Percentiles rank a stretch among this genome's conserved stretches.
Evolutionary conservation across 2,329 filamentous ascomycete genomes (phyloP).

Genomic region (Albifimbria verrucaria): DNA sequence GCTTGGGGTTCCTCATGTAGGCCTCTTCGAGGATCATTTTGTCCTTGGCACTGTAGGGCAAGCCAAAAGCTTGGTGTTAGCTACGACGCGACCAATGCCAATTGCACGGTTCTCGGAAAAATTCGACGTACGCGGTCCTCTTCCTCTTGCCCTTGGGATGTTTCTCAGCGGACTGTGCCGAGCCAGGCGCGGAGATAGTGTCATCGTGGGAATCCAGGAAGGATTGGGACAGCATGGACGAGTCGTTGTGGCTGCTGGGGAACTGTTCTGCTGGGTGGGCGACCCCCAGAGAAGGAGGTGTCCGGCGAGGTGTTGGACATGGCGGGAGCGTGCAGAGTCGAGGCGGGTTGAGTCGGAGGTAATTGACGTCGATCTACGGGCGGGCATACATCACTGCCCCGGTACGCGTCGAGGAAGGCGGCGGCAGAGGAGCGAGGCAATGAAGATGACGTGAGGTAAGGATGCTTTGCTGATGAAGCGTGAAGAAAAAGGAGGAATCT

Average conservation of each 20-base stretch:
- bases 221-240: neutral
- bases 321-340: neutral
- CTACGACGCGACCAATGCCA: neutral
- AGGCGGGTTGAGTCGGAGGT: neutral
- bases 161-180: constrained; percentile 27
- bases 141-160: constrained; percentile 62
- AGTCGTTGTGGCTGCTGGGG: neutral
- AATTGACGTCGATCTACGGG: neutral
- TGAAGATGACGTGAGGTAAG: neutral
- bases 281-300: neutral
- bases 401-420: neutral
- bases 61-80: neutral
- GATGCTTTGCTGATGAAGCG: neutral
- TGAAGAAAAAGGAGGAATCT: constrained; percentile 2
- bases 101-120: constrained; percentile 20
- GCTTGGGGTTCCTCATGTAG: constrained; percentile 81
- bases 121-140: constrained; percentile 52
- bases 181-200: neutral
- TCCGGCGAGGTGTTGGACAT: neutral
- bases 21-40: constrained; percentile 84
- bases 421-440: neutral
- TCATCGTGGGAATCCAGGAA: neutral
- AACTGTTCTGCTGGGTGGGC: neutral
- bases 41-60: constrained; percentile 71
- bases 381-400: neutral